These are phyloP conservation scores for Hamigera avellanea DNA, from an alignment of 495 filamentous ascomycete genomes.

Conservation along the genomic window DNA sequence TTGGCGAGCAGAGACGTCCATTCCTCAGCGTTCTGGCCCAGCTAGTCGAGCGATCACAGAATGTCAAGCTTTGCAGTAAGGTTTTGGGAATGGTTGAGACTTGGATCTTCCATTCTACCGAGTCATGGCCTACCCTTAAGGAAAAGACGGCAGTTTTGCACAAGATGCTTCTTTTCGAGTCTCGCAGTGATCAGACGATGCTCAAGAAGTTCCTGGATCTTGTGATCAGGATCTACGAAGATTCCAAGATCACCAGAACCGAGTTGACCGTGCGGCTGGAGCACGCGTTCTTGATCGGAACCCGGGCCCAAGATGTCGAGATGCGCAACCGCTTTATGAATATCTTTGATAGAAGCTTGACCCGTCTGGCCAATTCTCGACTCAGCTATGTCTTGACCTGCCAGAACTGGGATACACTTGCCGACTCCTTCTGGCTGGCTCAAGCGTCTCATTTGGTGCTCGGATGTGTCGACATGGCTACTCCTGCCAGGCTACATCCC, in stretches of 20 bases:
- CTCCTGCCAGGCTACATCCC: conserved; percentile 56
- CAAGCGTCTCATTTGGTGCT: conserved; percentile 88
- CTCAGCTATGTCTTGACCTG: conserved; percentile 76
- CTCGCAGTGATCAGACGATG: conserved; percentile 66
- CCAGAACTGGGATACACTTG: conserved; percentile 96
- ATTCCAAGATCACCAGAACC: conserved; percentile 85
- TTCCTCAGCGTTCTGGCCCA: conserved; percentile 92
- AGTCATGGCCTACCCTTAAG: conserved; percentile 90
- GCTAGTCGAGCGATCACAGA: conserved; percentile 86
- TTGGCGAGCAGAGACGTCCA: conserved; percentile 84
- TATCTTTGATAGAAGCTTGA: conserved; percentile 87
- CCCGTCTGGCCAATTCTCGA: conserved; percentile 72
- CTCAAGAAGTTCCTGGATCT: conserved; percentile 87
- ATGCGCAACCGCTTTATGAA: conserved; percentile 94
- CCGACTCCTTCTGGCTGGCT: conserved; percentile 90
- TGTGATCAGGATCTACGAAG: conserved; percentile 95
- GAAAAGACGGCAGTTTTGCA: conserved; percentile 94
- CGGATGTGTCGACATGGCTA: conserved; percentile 79
- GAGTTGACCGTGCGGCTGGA: conserved; percentile 95
- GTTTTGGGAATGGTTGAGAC: conserved; percentile 87
- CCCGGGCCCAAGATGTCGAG: conserved; percentile 84
- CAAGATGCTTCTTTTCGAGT: conserved; percentile 95
- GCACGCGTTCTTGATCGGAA: conserved; percentile 94
- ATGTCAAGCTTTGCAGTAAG: conserved; percentile 73
- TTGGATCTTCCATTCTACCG: conserved; percentile 90